phyloP scores from a whole-genome alignment of 2,329 filamentous ascomycete genomes.

The Ascochyta koolunga region DNA sequence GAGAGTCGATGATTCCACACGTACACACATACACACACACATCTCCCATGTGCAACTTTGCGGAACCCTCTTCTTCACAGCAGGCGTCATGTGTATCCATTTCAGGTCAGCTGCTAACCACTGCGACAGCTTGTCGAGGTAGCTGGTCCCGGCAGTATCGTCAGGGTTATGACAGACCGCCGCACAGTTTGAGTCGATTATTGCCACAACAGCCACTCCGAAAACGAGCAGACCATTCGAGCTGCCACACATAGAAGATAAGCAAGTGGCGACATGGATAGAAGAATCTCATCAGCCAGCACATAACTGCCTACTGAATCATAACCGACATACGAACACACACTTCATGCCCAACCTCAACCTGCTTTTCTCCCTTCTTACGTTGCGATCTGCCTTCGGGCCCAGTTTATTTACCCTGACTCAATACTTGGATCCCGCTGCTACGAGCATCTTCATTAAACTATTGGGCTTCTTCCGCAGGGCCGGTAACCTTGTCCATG shows the following conservation, averaged over 20 bases:
- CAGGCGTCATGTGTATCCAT: not conserved
- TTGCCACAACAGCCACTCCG: not conserved
- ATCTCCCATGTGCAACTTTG: not conserved
- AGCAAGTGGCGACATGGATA: not conserved
- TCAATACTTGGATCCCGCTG: conserved; percentile 11
- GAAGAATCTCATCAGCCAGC: not conserved
- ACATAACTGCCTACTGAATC: not conserved
- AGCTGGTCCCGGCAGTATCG: conserved; percentile 85
- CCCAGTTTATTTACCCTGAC: conserved; percentile 18
- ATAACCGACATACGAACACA: conserved; percentile 1
- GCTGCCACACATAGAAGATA: not conserved
- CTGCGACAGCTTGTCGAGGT: conserved; percentile 76
- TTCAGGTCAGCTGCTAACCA: conserved; percentile 2
- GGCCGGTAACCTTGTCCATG: conserved; percentile 25
- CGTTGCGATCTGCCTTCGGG: conserved; percentile 13
- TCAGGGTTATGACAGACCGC: conserved; percentile 94
- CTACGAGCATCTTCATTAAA: conserved; percentile 16
- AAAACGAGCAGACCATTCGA: conserved; percentile 1
- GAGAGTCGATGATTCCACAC: conserved; percentile 10
- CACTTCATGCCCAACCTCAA: conserved; percentile 4
- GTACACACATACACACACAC: too few relatives aligned
- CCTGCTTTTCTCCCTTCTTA: conserved; percentile 8
- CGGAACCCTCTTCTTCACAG: not conserved
- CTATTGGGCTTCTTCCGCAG: conserved; percentile 18
- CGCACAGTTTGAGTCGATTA: conserved; percentile 71